Base-by-base conservation (phyloP, 164 flowering plant genomes). In the Vitis cinerea region DNA sequence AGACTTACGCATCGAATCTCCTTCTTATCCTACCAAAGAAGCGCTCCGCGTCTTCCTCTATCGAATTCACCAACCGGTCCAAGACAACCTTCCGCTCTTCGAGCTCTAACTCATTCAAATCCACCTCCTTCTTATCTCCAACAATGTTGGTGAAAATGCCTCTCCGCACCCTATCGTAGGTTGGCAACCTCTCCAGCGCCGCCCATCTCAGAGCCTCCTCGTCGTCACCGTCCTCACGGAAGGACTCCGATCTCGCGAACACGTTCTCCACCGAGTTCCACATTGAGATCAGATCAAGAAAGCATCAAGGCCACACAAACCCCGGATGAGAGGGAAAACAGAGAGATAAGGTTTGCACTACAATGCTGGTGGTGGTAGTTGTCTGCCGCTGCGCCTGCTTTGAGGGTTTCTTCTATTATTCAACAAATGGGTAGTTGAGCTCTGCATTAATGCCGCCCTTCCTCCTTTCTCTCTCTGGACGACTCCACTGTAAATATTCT, bases 191-290 rank as follows among this genome's bases (percentile, higher is more conserved):
- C 86, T 95, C 93, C 70, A 95, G 75, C 65, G 96, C 99, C n/a
- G 97, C 99, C 99, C 98, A 95, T 49, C 82, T 69, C 8, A 95
- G 80, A 47, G 89, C 99, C 79, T 88, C 92, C 83, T 92, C 99
- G 31, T 94, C 99, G 10, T 83, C 89, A 0, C 74, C 86, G 0
- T 77, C 88, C 67, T 90, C 96, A 63, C 83, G 70, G 61, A 80
- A 87, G 49, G 98, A 90, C 71, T 71, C 68, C 76, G 96, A 72
- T 63, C 96, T 72, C 27, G 87, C 70, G 65, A 89, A 87, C 61
- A 73, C 84, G 56, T 80, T 86, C 73, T 88, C 97, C 55, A 88
- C 72, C 16, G 97, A 79, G 73, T 83, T 88, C 98, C 98, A 95
- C 98, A 95, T 90, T 19, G 53, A 11, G 4, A 14, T 17, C 52